A percentile compares a stretch with the other conserved stretches of the same genome.
Conservation (phyloP, 345 rosid genomes). For the Citrus unshiu region DNA sequence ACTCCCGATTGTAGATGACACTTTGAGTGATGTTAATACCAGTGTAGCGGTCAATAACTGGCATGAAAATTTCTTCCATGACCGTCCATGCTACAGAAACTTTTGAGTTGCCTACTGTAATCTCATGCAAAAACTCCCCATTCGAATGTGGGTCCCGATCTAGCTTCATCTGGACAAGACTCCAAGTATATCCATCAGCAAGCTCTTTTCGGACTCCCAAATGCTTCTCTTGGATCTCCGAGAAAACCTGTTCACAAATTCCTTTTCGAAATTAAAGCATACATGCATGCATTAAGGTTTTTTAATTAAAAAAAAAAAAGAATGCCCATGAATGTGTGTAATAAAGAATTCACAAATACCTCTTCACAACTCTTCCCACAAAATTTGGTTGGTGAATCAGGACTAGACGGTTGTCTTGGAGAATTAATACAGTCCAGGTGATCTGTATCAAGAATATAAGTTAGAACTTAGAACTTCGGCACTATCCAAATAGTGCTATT, state of each 20-base stretch:
- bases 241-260: constrained; percentile 1
- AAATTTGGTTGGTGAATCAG: background rate
- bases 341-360: constrained; percentile 8
- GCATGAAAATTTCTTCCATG: constrained; percentile 6
- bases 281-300: no score
- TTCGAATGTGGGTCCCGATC: background rate
- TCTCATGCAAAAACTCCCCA: background rate
- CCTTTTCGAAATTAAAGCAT: background rate
- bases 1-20: constrained; percentile 13
- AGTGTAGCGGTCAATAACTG: constrained; percentile 4
- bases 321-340: background rate
- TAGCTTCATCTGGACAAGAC: background rate
- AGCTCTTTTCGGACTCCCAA: constrained; percentile 8
- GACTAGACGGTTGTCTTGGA: background rate
- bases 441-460: background rate
- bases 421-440: background rate
- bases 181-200: constrained; percentile 3
- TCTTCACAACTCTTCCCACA: constrained; percentile 17
- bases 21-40: background rate
- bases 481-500: background rate
- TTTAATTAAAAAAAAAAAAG: background rate
- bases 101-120: constrained; percentile 6
- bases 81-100: constrained; percentile 14
- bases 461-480: background rate
- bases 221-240: background rate